Percentiles rank a stretch among this genome's conserved stretches.
Evolutionary conservation across 805 yeast genomes (phyloP).

Genomic region (Kodamaea laetipori): DNA sequence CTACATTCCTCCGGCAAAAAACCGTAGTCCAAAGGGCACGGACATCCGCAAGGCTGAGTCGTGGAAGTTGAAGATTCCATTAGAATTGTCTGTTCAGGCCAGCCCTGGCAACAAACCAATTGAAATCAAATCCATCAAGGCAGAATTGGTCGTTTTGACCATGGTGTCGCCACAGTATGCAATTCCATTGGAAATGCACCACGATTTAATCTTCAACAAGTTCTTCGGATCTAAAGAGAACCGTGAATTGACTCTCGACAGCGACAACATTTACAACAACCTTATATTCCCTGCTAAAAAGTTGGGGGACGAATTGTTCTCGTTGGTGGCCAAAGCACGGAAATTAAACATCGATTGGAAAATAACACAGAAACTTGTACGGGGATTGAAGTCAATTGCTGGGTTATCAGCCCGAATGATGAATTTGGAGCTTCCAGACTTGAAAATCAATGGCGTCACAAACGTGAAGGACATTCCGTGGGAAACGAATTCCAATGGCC

Average conservation of each 20-base stretch:
- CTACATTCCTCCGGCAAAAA: slow-evolving; percentile 27
- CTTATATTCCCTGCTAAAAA: background rate
- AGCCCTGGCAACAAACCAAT: slow-evolving; percentile 8
- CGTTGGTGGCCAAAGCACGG: background rate
- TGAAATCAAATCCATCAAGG: slow-evolving; percentile 20
- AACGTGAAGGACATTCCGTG: background rate
- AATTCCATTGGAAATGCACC: slow-evolving; percentile 42
- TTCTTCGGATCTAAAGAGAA: background rate
- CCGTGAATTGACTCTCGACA: background rate
- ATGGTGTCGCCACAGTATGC: slow-evolving; percentile 33
- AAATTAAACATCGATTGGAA: slow-evolving; percentile 5
- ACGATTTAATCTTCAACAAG: slow-evolving; percentile 34
- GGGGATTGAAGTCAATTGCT: slow-evolving; percentile 6
- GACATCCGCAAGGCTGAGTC: slow-evolving; percentile 8
- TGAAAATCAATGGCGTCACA: slow-evolving; percentile 1
- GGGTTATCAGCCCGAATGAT: slow-evolving; percentile 2
- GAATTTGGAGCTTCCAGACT: slow-evolving; percentile 8
- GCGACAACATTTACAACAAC: slow-evolving; percentile 5
- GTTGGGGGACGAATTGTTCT: background rate
- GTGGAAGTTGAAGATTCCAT: slow-evolving; percentile 33
- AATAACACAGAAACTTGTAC: background rate
- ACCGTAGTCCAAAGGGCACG: slow-evolving; percentile 2
- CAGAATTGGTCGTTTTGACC: slow-evolving; percentile 36
- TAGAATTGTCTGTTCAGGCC: slow-evolving; percentile 16
- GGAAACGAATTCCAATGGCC: background rate